Evolutionary conservation across 2,329 filamentous ascomycete genomes (phyloP), one percentile per base, ranked within the genome.

Genomic region (Talaromyces piceae): DNA sequence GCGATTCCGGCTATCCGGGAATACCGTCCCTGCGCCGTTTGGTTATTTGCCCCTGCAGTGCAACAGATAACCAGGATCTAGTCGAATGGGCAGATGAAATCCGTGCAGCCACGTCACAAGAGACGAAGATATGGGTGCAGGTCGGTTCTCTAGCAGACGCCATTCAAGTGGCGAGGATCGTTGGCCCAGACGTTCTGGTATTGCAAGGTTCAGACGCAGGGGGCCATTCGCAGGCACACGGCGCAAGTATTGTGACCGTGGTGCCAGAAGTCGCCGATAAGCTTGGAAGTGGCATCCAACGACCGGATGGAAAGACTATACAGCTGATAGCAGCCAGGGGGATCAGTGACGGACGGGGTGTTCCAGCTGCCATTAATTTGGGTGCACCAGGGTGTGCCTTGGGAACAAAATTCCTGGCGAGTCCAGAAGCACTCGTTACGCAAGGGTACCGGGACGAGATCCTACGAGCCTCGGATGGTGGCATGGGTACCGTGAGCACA

Each of bases 401-500:
- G 70, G 84, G 84, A 0, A 87, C 84, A 1, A 73, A 82, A 8
- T 82, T 85, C 51, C 73, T 87, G 0, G 81, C 80, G 1, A 62
- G 67, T 3, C 57, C 60, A 0, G 77, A 81, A 59, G 73, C 75
- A 2, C 68, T 65, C 26, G 71, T 82, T 23, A 60, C 74, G 1
- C 63, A 64, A 31, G 78, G 77, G 0, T 81, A 81, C 56, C 69
- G 68, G 56, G 55, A 70, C 3, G 77, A 76, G 50, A 66, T 81
- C 0, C 49, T 81, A 1, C 60, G 69, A 5, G 73, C 73, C 1
- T 65, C 54, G 1, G 79, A 82, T 60, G 79, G 79, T 0, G 79
- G 78, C 0, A 61, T 71, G 26, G 72, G 56, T 25, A 82, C 78
- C 0, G 70, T 72, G 12, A 62, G 77, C 28, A 75, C 73, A 0